Conservation (phyloP, 2,329 filamentous ascomycete species). For the Pseudogymnoascus sp. region DNA sequence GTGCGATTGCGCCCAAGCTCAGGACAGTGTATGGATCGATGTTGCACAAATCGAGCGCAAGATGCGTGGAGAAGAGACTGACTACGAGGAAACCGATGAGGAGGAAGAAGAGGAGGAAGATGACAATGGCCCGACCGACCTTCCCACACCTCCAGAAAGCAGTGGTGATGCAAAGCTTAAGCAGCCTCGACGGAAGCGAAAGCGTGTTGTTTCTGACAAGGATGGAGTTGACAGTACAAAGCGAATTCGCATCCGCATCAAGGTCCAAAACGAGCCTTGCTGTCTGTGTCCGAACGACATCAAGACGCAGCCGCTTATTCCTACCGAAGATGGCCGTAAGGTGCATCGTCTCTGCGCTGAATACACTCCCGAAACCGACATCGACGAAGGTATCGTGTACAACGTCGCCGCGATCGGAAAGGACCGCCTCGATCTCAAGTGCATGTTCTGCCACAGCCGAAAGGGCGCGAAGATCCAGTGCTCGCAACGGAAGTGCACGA, state of each 20-base stretch:
- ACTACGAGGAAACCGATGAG: conserved; percentile 71
- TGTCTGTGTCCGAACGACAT: conserved; percentile 89
- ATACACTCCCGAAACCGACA: conserved; percentile 87
- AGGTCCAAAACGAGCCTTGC: conserved; percentile 68
- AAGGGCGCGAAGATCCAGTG: conserved; percentile 97
- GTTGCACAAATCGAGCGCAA: conserved; percentile 94
- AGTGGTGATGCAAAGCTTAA: conserved; percentile 64
- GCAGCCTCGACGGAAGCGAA: conserved; percentile 56
- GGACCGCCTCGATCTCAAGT: conserved; percentile 83
- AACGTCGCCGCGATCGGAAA: conserved; percentile 78
- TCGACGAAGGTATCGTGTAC: conserved; percentile 63
- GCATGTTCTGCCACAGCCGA: conserved; percentile 88
- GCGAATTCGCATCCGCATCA: conserved; percentile 68
- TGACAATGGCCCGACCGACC: conserved; percentile 54
- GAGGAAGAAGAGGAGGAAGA: conserved; percentile 59
- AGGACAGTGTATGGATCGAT: conserved; percentile 98
- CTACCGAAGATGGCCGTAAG: conserved; percentile 78
- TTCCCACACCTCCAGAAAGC: conserved; percentile 67
- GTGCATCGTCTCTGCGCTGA: conserved; percentile 83
- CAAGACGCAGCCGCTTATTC: conserved; percentile 69
- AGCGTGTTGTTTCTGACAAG: conserved; percentile 44
- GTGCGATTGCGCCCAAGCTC: conserved; percentile 88
- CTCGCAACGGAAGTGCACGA: conserved; percentile 84
- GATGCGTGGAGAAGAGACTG: conserved; percentile 78
- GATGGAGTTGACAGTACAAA: conserved; percentile 44